phyloP scores from a whole-genome alignment of 768 basidiomycete species.

The Termitomyces sp. region DNA sequence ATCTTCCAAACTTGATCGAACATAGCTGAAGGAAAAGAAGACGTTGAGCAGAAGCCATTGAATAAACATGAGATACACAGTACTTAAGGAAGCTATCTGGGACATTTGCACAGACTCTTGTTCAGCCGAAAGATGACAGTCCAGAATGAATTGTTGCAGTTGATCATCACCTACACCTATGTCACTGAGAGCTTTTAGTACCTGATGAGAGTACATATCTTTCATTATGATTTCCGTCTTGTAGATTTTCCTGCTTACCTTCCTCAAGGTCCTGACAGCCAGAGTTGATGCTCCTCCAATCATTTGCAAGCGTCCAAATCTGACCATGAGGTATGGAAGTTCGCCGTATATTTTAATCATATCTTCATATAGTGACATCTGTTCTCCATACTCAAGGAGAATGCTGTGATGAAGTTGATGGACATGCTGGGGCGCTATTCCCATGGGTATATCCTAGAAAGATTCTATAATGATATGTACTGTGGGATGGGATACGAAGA shows the following conservation, averaged over 20 bases:
- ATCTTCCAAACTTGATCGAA: background rate
- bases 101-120: background rate
- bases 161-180: background rate
- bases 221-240: background rate
- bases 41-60: background rate
- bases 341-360: background rate
- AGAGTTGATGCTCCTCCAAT: background rate
- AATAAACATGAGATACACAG: background rate
- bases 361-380: slow-evolving; percentile 1
- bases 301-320: background rate
- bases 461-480: background rate
- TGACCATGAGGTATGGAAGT: background rate
- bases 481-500: background rate
- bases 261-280: background rate
- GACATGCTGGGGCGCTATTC: background rate
- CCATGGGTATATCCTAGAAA: background rate
- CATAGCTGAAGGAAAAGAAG: background rate
- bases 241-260: background rate
- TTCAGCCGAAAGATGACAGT: background rate
- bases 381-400: background rate
- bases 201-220: background rate
- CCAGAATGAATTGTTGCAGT: background rate
- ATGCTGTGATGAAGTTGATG: background rate
- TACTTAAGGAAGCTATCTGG: background rate
- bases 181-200: background rate